Evolutionary conservation across 768 basidiomycete genomes (phyloP), one percentile per base, ranked within the genome.

Genomic region (Russula lepida): DNA sequence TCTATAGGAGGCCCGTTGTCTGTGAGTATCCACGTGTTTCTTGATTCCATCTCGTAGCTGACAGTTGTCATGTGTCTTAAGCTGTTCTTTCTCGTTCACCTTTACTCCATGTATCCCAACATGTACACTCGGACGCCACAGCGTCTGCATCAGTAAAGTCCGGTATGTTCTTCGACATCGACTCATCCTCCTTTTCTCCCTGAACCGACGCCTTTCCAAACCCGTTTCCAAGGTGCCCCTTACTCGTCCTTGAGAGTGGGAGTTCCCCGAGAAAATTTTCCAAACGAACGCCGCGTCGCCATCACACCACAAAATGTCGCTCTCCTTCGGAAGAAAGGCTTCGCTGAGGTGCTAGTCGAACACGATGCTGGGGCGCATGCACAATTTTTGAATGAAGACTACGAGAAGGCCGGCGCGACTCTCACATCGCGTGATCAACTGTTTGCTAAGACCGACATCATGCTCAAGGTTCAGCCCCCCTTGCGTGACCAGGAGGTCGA

Each of bases 391-490:
- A 88, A 94, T 68, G 86, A 85, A 69, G 85, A 88, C 48, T 94
- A 92, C 68, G 75, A 74, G 61, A 81, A 83, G 39, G 92, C 89
- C 28, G 92, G 92, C 7, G 92, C 90, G 39, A 84, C 82, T 7
- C 71, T 94, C 62, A 86, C 84, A n/a, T 82, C 86, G 51, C 78
- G 77, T 60, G 84, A 87, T 58, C 84, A 89, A 64, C 73, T 92
- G n/a, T 86, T 83, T 70, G 75, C 73, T 51, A 75, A 75, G 47
- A 77, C 87, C 1, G 90, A 94, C 69, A 89, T 94, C 68, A 76
- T 92, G 69, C 77, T 94, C 64, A 94, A 94, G 81, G 91, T 94
- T 62, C 81, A 89, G 64, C 84, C 91, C 44, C 92, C 92, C 41
- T 72, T 83, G 27, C 71, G 77, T 50, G 81, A 79, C 27, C 76